phyloP scores from a whole-genome alignment of 2,329 filamentous ascomycete genomes.

The Paecilomyces dactylethromorphus region DNA sequence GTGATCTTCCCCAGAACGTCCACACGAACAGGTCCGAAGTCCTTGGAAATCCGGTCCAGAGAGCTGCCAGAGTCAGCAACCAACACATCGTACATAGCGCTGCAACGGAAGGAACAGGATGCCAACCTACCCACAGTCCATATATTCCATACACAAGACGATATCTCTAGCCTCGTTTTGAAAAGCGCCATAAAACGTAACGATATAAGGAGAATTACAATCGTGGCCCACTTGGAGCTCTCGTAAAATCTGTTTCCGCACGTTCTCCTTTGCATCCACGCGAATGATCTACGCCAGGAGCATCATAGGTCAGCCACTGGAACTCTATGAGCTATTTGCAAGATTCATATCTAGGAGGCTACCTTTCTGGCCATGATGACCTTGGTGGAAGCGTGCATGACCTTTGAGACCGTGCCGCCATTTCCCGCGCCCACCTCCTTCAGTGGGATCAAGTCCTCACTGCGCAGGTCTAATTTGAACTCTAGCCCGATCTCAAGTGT shows the following conservation, averaged over 20 bases:
- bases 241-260: constrained; percentile 92
- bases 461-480: constrained; percentile 86
- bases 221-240: constrained; percentile 98
- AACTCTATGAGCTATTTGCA: background rate
- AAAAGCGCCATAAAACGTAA: constrained; percentile 96
- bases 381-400: constrained; percentile 88
- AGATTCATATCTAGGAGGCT: constrained; percentile 4
- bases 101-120: background rate
- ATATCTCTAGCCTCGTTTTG: constrained; percentile 95
- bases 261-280: constrained; percentile 94
- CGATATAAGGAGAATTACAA: constrained; percentile 93
- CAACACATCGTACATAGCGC: constrained; percentile 6
- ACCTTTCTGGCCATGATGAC: constrained; percentile 99
- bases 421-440: constrained; percentile 95
- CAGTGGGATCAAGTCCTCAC: constrained; percentile 84
- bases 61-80: constrained; percentile 51
- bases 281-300: constrained; percentile 69
- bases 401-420: constrained; percentile 96
- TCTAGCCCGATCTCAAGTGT: constrained; percentile 94
- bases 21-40: constrained; percentile 90
- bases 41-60: constrained; percentile 86
- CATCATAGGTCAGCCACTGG: background rate
- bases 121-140: constrained; percentile 94
- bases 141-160: constrained; percentile 99
- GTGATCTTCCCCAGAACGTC: constrained; percentile 97